phyloP scores from a whole-genome alignment of 106 monocot genomes.

The Phalaenopsis aphrodite region DNA sequence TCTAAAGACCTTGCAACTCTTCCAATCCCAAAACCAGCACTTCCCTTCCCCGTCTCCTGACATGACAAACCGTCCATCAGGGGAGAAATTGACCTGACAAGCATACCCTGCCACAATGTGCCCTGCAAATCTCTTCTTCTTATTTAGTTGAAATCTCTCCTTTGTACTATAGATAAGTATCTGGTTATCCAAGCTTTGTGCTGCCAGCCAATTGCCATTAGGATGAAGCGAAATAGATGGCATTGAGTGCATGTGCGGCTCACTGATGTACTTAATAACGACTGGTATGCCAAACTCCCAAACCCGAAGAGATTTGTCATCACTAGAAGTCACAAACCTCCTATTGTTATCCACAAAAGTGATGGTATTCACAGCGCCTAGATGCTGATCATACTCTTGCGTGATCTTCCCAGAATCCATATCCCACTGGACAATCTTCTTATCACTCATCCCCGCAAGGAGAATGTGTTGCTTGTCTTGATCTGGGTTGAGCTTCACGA shows the following conservation, averaged over 20 bases:
- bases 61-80: conserved; percentile 91
- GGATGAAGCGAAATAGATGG: conserved; percentile 91
- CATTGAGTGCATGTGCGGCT: conserved; percentile 99
- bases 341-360: conserved; percentile 97
- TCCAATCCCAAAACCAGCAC: conserved; percentile 99
- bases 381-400: conserved; percentile 97
- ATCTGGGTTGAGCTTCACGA: conserved; percentile 95
- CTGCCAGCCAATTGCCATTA: conserved; percentile 88
- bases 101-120: conserved; percentile 94
- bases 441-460: conserved; percentile 93
- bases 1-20: conserved; percentile 88
- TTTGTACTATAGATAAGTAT: conserved; percentile 95
- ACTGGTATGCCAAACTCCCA: conserved; percentile 99
- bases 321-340: conserved; percentile 95
- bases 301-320: conserved; percentile 92
- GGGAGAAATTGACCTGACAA: conserved; percentile 96
- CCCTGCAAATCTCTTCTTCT: conserved; percentile 98
- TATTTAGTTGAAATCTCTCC: conserved; percentile 97
- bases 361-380: conserved; percentile 95
- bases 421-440: conserved; percentile 99
- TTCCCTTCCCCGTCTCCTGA: conserved; percentile 97
- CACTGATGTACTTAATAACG: conserved; percentile 97
- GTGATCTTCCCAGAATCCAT: conserved; percentile 85
- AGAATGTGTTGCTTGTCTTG: conserved; percentile 94
- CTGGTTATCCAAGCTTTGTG: conserved; percentile 97